Evolutionary conservation across 2,329 filamentous ascomycete species (phyloP).

Genomic region (Alternaria rosae): DNA sequence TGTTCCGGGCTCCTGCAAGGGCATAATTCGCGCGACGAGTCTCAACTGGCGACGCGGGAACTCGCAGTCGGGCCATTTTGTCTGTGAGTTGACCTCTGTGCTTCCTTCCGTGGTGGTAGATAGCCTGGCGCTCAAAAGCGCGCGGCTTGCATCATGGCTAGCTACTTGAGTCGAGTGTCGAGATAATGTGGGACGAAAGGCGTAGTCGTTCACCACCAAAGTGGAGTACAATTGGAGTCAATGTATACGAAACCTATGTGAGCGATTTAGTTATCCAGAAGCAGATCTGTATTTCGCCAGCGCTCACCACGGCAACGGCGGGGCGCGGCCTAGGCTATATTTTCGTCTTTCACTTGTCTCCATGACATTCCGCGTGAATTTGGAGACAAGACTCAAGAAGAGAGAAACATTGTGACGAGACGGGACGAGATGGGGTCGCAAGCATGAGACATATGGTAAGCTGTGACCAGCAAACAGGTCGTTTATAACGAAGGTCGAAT

Average conservation of each 20-base stretch:
- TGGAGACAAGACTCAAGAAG: not conserved
- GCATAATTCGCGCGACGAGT: not conserved
- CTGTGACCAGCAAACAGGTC: not conserved
- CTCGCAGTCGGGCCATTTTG: not conserved
- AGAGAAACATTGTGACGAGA: not conserved
- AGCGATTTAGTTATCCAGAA: not conserved
- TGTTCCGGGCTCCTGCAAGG: not conserved
- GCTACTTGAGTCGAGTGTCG: not conserved
- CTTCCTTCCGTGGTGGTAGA: not conserved
- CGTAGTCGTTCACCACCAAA: not conserved
- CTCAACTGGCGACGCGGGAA: not conserved
- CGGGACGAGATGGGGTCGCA: not conserved
- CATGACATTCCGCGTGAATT: not conserved
- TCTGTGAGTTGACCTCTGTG: not conserved
- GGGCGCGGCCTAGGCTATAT: not conserved
- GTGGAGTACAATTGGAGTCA: not conserved
- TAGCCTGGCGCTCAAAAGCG: not conserved
- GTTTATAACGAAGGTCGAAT: not conserved
- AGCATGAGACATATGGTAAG: not conserved
- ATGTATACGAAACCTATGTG: not conserved
- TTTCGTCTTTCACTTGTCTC: not conserved
- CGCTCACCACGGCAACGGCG: not conserved
- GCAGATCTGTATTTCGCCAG: not conserved
- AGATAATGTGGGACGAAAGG: not conserved
- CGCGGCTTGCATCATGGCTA: not conserved